Base-by-base conservation (phyloP, 1,284 basidiomycete genomes). In the Hortiboletus rubellus region DNA sequence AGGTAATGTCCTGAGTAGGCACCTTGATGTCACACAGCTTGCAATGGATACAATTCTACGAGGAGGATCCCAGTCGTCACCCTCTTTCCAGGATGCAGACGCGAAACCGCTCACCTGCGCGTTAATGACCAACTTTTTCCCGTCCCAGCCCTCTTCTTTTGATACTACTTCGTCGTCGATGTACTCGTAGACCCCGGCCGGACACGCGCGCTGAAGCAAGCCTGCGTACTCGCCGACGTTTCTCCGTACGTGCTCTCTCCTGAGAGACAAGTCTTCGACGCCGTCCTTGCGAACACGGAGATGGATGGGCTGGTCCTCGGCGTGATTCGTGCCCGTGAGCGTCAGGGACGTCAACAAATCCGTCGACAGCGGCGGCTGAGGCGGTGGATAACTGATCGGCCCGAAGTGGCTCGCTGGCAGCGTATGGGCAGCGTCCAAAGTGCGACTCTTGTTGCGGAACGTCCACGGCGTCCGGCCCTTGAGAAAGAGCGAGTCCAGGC, bases 141-240 rank as follows among this genome's bases (percentile, higher is more conserved):
- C 94, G 31, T 77, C 76, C 82, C 83, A 88, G 0, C 81, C 79
- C 50, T 80, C 86, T 60, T 82, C 82, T 52, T 82, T 79, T 1
- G 77, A 77, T 24, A 58, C 63, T 24, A 61, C 76, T 61, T 82
- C 83, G 40, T 84, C 88, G n/a, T 88, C 89, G 15, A 96, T 89
- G 71, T 99, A 99, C 77, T 99, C 96, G 75, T 99, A 99, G 33
- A 99, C 97, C 5, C 88, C 93, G 0, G 97, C 97, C 0, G 96
- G 97, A 75, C 97, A 99, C 17, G 90, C 96, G 9, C 89, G 82
- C 2, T 90, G 92, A 27, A 99, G 80, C 31, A 98, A 76, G 17
- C 95, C 94, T 3, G 89, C 96, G 70, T 87, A 99, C 64, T 92
- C 84, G 18, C 78, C 79, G 0, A 91, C 85, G 72, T 98, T 98